Conservation (phyloP, 1,284 basidiomycete genomes). For the Sporisorium exsertum region DNA sequence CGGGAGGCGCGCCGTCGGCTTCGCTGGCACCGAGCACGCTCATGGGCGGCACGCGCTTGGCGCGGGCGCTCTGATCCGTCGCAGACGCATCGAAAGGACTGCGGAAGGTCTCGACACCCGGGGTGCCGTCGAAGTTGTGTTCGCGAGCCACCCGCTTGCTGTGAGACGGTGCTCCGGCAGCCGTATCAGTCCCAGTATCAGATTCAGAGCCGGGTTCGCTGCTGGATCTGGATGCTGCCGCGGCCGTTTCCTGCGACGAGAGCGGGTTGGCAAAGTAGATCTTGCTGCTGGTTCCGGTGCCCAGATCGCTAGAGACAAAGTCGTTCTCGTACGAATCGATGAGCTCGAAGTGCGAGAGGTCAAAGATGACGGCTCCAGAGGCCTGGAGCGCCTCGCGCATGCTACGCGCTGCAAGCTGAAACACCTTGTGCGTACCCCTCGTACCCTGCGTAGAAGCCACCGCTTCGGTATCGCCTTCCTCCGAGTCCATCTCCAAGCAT, state of each 20-base stretch:
- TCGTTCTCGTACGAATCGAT: slow-evolving; percentile 80
- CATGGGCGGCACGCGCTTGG: slow-evolving; percentile 61
- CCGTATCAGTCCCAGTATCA: slow-evolving; percentile 8
- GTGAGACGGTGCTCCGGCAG: slow-evolving; percentile 10
- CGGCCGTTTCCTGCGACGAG: slow-evolving; percentile 15
- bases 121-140: slow-evolving; percentile 51
- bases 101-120: slow-evolving; percentile 41
- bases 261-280: slow-evolving; percentile 60
- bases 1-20: slow-evolving; percentile 25
- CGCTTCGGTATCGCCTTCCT: slow-evolving; percentile 42
- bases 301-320: slow-evolving; percentile 39
- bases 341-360: slow-evolving; percentile 90
- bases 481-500: slow-evolving; percentile 87
- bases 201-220: neutral
- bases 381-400: slow-evolving; percentile 90
- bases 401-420: slow-evolving; percentile 79
- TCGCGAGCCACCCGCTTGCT: slow-evolving; percentile 19
- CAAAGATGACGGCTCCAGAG: slow-evolving; percentile 89
- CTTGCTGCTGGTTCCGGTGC: slow-evolving; percentile 63
- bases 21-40: slow-evolving; percentile 62
- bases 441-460: slow-evolving; percentile 30
- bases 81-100: slow-evolving; percentile 26
- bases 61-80: slow-evolving; percentile 28
- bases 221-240: slow-evolving; percentile 19
- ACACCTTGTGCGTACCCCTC: slow-evolving; percentile 43